Evolutionary conservation across 768 basidiomycete species (phyloP).

Genomic region (Russula sp.): DNA sequence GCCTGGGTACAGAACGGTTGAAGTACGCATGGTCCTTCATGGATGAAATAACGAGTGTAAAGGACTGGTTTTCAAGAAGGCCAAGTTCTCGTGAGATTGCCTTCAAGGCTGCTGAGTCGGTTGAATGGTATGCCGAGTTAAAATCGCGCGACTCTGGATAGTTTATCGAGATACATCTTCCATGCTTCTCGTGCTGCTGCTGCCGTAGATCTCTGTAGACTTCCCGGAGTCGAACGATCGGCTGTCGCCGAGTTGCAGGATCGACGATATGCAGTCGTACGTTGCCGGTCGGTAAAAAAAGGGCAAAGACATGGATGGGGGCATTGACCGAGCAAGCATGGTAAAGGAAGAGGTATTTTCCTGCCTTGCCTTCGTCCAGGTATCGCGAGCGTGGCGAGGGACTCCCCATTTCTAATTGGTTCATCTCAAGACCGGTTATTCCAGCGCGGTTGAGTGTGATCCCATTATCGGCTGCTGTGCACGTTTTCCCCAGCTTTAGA

Average conservation of each 20-base stretch:
- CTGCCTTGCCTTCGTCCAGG: slow-evolving; percentile 62
- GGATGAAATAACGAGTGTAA: slow-evolving; percentile 81
- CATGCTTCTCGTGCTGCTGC: slow-evolving; percentile 47
- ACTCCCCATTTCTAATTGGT: slow-evolving; percentile 67
- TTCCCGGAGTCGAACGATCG: slow-evolving; percentile 72
- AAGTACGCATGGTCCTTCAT: slow-evolving; percentile 81
- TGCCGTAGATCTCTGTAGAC: slow-evolving; percentile 62
- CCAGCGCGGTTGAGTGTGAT: slow-evolving; percentile 82
- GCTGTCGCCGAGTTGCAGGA: slow-evolving; percentile 80
- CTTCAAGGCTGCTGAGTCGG: slow-evolving; percentile 75
- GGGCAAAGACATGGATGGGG: slow-evolving; percentile 79
- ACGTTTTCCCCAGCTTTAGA: slow-evolving; percentile 81
- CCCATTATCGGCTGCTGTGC: slow-evolving; percentile 58
- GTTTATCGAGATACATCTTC: slow-evolving; percentile 47
- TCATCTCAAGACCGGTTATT: slow-evolving; percentile 76
- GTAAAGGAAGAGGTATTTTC: slow-evolving; percentile 84
- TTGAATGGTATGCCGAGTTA: slow-evolving; percentile 70
- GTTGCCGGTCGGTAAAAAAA: slow-evolving; percentile 71
- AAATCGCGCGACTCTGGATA: slow-evolving; percentile 68
- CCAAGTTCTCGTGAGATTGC: slow-evolving; percentile 86
- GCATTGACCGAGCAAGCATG: slow-evolving; percentile 74
- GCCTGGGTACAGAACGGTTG: slow-evolving; percentile 64
- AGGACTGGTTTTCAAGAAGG: slow-evolving; percentile 66
- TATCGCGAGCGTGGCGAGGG: slow-evolving; percentile 63
- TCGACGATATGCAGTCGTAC: slow-evolving; percentile 89